A percentile compares a stretch with the other conserved stretches of the same genome.
Evolutionary conservation across 2,329 filamentous ascomycete genomes (phyloP).

Genomic region (Truncatella angustata): DNA sequence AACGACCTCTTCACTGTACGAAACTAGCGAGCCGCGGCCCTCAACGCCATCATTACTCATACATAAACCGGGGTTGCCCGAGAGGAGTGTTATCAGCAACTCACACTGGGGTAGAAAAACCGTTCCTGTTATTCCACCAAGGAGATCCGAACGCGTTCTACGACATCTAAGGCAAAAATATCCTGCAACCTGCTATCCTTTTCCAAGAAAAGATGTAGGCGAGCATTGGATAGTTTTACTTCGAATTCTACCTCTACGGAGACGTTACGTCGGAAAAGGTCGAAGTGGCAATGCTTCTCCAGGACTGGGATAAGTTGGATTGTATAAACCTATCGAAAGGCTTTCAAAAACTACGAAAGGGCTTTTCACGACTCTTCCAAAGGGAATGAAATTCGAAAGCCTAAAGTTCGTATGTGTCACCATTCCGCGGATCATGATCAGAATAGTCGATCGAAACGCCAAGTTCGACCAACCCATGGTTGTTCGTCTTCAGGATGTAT

Average conservation of each 20-base stretch:
- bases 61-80: conserved; percentile 21
- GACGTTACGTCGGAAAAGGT: conserved; percentile 18
- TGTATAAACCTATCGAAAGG: conserved; percentile 36
- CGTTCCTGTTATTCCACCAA: background rate
- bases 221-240: conserved; percentile 36
- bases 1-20: background rate
- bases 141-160: background rate
- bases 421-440: conserved; percentile 7
- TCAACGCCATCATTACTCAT: conserved; percentile 28
- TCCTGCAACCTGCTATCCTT: conserved; percentile 33
- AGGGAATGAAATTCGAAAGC: background rate
- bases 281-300: conserved; percentile 24
- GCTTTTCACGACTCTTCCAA: background rate
- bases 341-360: conserved; percentile 24
- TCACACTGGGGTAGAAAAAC: background rate
- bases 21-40: conserved; percentile 20
- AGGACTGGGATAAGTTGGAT: conserved; percentile 29
- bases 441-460: conserved; percentile 1
- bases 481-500: too few species aligned
- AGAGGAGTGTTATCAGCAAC: background rate
- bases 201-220: conserved; percentile 38
- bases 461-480: background rate
- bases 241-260: conserved; percentile 27
- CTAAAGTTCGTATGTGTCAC: conserved; percentile 3
- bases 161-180: conserved; percentile 20